Conservation (phyloP, 1,284 basidiomycete species). For the Ustilago crameri region DNA sequence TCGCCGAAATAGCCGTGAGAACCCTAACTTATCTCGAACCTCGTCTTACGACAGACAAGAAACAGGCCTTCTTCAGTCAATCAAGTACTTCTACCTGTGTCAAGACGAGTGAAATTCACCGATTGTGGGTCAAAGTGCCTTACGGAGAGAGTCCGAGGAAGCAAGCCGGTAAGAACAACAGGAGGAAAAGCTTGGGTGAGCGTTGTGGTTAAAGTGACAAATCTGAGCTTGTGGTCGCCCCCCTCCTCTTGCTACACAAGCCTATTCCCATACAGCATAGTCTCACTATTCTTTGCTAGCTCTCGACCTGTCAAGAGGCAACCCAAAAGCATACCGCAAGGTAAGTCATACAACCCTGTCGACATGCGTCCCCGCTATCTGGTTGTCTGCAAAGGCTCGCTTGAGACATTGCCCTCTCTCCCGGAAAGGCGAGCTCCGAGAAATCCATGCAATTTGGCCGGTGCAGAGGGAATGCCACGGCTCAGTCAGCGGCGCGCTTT, state of each 20-base stretch:
- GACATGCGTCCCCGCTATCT: too few relatives aligned
- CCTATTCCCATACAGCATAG: background rate
- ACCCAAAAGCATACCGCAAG: too few relatives aligned
- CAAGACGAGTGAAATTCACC: background rate
- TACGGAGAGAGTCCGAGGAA: slow-evolving; percentile 23
- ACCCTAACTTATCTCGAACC: background rate
- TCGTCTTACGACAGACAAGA: background rate
- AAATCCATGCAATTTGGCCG: too few relatives aligned
- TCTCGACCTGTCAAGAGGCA: too few relatives aligned
- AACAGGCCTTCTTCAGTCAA: background rate
- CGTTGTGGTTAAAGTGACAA: slow-evolving; percentile 30
- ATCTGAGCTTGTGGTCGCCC: background rate
- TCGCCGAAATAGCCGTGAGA: slow-evolving; percentile 32
- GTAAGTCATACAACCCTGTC: too few relatives aligned
- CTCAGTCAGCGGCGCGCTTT: too few relatives aligned
- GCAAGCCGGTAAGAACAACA: slow-evolving; percentile 1
- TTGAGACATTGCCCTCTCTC: too few relatives aligned
- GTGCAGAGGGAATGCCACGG: too few relatives aligned
- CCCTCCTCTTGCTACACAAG: background rate
- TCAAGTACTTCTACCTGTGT: background rate
- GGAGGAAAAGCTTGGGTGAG: background rate
- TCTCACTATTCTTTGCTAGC: background rate
- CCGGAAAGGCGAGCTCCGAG: too few relatives aligned
- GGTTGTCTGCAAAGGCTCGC: too few relatives aligned
- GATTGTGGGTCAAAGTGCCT: slow-evolving; percentile 11